Base-by-base conservation (phyloP, 306 rosid species). In the Cucurbita maxima region DNA sequence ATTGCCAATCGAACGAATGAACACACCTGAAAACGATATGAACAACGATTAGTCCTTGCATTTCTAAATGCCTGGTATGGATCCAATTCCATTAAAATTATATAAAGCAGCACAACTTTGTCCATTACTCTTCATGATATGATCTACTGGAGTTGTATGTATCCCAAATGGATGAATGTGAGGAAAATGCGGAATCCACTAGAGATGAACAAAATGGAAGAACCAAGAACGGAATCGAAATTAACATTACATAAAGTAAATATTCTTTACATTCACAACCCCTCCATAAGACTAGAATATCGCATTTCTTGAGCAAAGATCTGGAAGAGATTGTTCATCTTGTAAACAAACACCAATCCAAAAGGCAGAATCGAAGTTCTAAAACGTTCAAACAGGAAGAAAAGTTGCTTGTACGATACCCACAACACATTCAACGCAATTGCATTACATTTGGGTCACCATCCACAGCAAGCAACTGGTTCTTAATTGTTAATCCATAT, bases 401-500 rank as follows among this genome's bases (percentile, higher is more conserved):
- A 72, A 34, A 58, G 81, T 81, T 60, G 61, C 82, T 83, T 84
- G 83, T 79, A 68, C 75, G 78, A 69, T 58, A 86, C 83, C 78
- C 81, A 79, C 81, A 63, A 82, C 81, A 76, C 81, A 79, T 84
- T 74, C 76, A 76, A 54, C 54, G 19, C 59, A 80, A 79, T 53
- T 63, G 51, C 50, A 74, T 13, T 37, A 76, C 81, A 67, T 67
- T 70, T 72, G 54, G 76, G 74, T 74, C 73, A 56, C 71, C 86
- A 81, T 81, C 82, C 58, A 72, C 76, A 71, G 76, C 79, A 84
- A 88, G 84, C 79, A 84, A 82, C 58, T 22, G 22, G 41, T 79
- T 30, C 34, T 41, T 44, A 19, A 52, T 63, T 11, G 5, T 66
- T 44, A 10, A 52, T 63, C n/a, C 14, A 19, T 43, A 43, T 19